Conservation (phyloP, 2,329 filamentous ascomycete species). For the Colletotrichum lupini region DNA sequence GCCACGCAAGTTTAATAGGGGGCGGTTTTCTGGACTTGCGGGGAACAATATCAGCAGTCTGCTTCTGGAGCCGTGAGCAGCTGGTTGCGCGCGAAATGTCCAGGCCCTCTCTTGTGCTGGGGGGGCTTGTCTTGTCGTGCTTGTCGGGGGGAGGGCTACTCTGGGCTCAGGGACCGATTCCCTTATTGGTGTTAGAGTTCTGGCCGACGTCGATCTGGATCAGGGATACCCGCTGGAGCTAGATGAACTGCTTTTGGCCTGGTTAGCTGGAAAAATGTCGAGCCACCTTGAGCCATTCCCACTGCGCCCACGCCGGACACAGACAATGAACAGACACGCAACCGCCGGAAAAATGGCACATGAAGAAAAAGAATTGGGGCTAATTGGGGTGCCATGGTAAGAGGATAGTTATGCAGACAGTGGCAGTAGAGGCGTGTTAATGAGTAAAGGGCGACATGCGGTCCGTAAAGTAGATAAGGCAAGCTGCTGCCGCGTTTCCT, state of each 20-base stretch:
- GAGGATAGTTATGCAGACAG: background rate
- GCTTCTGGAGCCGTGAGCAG: slow-evolving; percentile 5
- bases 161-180: slow-evolving; percentile 28
- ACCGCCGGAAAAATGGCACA: background rate
- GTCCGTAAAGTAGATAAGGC: background rate
- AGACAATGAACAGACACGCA: slow-evolving; percentile 19
- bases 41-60: slow-evolving; percentile 14
- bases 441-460: background rate
- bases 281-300: slow-evolving; percentile 34
- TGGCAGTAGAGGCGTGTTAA: background rate
- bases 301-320: slow-evolving; percentile 30
- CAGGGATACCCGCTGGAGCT: slow-evolving; percentile 30
- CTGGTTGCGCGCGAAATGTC: slow-evolving; percentile 2
- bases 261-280: slow-evolving; percentile 31
- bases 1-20: slow-evolving; percentile 20
- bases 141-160: slow-evolving; percentile 6
- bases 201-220: slow-evolving; percentile 33
- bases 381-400: background rate
- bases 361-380: background rate
- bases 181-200: slow-evolving; percentile 36
- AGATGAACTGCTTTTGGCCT: slow-evolving; percentile 29
- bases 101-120: slow-evolving; percentile 7
- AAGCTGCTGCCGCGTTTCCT: background rate
- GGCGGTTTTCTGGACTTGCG: slow-evolving; percentile 15
- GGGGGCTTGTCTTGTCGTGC: slow-evolving; percentile 19